These are phyloP conservation scores for Plantago elongata DNA, from an alignment of 257 asterid species.

Conservation along the genomic window DNA sequence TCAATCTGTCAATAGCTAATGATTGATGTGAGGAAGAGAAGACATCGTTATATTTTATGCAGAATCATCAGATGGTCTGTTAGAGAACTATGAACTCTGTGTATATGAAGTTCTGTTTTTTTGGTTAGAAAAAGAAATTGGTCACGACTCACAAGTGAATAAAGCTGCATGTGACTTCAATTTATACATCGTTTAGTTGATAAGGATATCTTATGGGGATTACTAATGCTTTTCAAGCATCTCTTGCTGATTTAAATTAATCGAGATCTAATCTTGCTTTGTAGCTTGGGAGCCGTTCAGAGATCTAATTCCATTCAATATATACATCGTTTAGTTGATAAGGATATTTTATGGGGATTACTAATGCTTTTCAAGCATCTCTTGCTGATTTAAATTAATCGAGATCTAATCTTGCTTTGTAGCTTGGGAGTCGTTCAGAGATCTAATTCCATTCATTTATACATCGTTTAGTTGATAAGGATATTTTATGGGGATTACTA, in stretches of 20 bases:
- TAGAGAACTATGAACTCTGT: too few relatives aligned
- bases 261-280: conserved; percentile 15
- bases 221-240: background rate
- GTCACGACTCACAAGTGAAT: too few relatives aligned
- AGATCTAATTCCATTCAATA: conserved; percentile 89
- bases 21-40: too few relatives aligned
- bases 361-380: background rate
- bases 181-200: background rate
- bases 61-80: too few relatives aligned
- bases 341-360: background rate
- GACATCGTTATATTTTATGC: too few relatives aligned
- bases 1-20: too few relatives aligned
- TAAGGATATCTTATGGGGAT: conserved; percentile 1
- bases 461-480: background rate
- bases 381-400: conserved; percentile 12
- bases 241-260: conserved; percentile 13
- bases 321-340: background rate
- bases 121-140: too few relatives aligned
- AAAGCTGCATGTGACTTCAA: too few relatives aligned
- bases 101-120: too few relatives aligned
- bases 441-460: conserved; percentile 87
- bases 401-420: conserved; percentile 20
- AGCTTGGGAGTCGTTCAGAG: conserved; percentile 97
- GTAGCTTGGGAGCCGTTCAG: conserved; percentile 95
- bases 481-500: background rate